Base-by-base conservation (phyloP, 2,329 filamentous ascomycete genomes). In the Cladosporium sp. region DNA sequence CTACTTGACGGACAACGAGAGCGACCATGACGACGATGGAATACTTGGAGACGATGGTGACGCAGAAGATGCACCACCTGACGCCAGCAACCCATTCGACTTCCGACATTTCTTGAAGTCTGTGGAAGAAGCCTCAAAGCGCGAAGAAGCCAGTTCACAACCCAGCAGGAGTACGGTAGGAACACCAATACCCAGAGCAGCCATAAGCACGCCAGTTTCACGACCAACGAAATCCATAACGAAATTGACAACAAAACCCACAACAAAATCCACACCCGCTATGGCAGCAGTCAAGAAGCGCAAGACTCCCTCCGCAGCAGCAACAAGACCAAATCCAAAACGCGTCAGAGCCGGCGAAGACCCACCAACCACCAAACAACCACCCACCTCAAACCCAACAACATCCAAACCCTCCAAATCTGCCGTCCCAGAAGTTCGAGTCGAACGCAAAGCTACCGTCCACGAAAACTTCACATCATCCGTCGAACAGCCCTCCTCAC, bases 61-160 rank as follows among this genome's bases (percentile, higher is more conserved):
- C 13, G 75, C 76, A 14, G 74, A 73, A 26, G 75, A 74, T 18
- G 66, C 65, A 21, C 75, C 77, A 18, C 75, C 79, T 0, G 81
- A 83, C 39, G 71, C 76, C 4, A 69, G 74, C 67, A 83, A 84
- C 66, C 82, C 81, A 0, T 84, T 79, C 70, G 82, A 84, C 70
- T 83, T 79, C 69, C 73, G 82, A n/a, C 80, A 83, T 64, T 82
- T 81, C 69, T 68, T 84, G 39, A 75, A 58, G 32, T 54, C 60
- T 3, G 60, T 63, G 25, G 32, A 63, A 74, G 32, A 64, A 64
- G 16, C 43, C 49, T n/a, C 68, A 54, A 25, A 68, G 65, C 58
- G 58, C 64, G 34, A 69, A 68, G 62, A 78, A 76, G 69, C 71
- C 72, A 30, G 46, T 16, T 30, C 54, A 18, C 54, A 65, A 25